These are phyloP conservation scores for Zygoascus bituminiphila DNA, from an alignment of 805 yeast genomes.

Conservation along the genomic window DNA sequence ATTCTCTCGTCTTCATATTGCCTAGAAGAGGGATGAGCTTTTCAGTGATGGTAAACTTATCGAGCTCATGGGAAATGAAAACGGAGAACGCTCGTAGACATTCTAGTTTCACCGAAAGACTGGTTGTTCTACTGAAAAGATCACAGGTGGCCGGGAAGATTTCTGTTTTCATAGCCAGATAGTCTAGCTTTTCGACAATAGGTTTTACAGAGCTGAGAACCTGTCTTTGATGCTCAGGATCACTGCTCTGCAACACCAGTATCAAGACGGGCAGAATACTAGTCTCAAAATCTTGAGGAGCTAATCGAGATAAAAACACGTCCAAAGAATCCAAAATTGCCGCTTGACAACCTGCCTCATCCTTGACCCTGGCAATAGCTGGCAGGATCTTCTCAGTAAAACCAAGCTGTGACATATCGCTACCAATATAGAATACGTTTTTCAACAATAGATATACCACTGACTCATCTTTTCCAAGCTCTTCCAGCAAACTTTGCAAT, in stretches of 20 bases:
- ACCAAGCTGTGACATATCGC: slow-evolving; percentile 61
- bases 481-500: slow-evolving; percentile 56
- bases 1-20: slow-evolving; percentile 68
- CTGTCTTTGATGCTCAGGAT: slow-evolving; percentile 42
- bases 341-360: slow-evolving; percentile 34
- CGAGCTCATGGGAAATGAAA: slow-evolving; percentile 46
- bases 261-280: slow-evolving; percentile 39
- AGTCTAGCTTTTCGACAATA: slow-evolving; percentile 45
- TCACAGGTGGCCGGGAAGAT: slow-evolving; percentile 66
- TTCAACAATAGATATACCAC: slow-evolving; percentile 42
- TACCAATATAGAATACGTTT: slow-evolving; percentile 55
- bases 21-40: slow-evolving; percentile 72
- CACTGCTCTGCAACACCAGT: slow-evolving; percentile 26
- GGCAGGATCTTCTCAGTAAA: slow-evolving; percentile 66
- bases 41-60: slow-evolving; percentile 63
- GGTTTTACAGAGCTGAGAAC: slow-evolving; percentile 38
- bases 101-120: slow-evolving; percentile 66
- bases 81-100: slow-evolving; percentile 53
- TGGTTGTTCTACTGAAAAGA: slow-evolving; percentile 76
- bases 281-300: slow-evolving; percentile 43
- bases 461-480: slow-evolving; percentile 34
- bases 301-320: slow-evolving; percentile 41
- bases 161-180: slow-evolving; percentile 61
- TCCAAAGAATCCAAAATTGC: slow-evolving; percentile 42
- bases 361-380: slow-evolving; percentile 31